Conservation (phyloP, 768 basidiomycete species). For the Lanmaoa pseudosensibilis region DNA sequence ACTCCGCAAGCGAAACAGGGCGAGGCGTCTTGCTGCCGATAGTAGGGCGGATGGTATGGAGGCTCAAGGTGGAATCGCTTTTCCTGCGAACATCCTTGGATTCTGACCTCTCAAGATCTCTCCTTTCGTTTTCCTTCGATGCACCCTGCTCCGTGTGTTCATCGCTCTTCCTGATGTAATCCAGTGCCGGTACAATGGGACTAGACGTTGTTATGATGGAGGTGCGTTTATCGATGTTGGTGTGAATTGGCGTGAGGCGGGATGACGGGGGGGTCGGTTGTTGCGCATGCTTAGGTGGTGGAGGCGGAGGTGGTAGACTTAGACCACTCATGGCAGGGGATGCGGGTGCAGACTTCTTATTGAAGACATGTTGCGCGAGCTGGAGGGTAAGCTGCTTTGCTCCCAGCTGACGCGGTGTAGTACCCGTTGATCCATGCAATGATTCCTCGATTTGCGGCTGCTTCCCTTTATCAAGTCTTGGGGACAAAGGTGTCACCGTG, state of each 20-base stretch:
- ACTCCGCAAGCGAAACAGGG: conserved; percentile 78
- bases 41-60: conserved; percentile 64
- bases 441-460: conserved; percentile 22
- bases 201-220: conserved; percentile 55
- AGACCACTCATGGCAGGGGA: conserved; percentile 34
- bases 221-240: conserved; percentile 38
- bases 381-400: conserved; percentile 40
- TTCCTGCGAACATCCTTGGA: conserved; percentile 75
- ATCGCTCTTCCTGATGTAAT: conserved; percentile 47
- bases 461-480: conserved; percentile 23
- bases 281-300: conserved; percentile 39
- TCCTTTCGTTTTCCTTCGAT: conserved; percentile 29
- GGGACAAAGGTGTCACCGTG: conserved; percentile 16
- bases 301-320: conserved; percentile 36
- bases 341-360: conserved; percentile 35
- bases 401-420: conserved; percentile 25
- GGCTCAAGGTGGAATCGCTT: conserved; percentile 81
- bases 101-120: conserved; percentile 37
- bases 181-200: conserved; percentile 59
- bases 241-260: conserved; percentile 22
- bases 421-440: conserved; percentile 7
- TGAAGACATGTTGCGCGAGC: conserved; percentile 50
- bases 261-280: conserved; percentile 21
- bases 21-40: conserved; percentile 55
- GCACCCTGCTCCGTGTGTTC: conserved; percentile 28